Evolutionary conservation across 139 green algal species (phyloP).

Genomic region (Pycnococcus provasolii): DNA sequence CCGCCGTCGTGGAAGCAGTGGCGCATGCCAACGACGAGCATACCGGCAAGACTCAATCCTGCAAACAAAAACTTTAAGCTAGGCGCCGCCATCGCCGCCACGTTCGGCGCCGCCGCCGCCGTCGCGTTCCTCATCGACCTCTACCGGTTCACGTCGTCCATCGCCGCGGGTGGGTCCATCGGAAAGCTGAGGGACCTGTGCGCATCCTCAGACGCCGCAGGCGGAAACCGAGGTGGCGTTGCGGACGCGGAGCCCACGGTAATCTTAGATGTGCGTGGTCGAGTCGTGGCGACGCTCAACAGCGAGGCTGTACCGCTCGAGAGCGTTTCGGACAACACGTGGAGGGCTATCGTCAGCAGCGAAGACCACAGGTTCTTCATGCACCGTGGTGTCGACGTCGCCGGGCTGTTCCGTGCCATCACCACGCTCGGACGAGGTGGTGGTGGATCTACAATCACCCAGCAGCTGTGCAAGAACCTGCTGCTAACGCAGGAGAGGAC

Average conservation of each 20-base stretch:
- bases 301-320: not conserved
- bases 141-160: not conserved
- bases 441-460: constrained; percentile 50
- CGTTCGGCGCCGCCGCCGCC: not conserved
- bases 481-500: constrained; percentile 39
- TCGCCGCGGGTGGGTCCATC: not conserved
- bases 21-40: not conserved
- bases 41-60: not conserved
- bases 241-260: constrained; percentile 23
- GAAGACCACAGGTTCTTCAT: constrained; percentile 50
- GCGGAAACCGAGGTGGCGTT: not conserved
- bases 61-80: not conserved
- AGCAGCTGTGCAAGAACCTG: constrained; percentile 53
- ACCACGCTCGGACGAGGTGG: constrained; percentile 33
- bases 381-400: constrained; percentile 41
- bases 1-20: not conserved
- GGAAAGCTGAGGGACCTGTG: not conserved
- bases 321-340: constrained; percentile 22
- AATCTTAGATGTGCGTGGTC: constrained; percentile 25
- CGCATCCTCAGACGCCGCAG: not conserved
- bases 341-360: constrained; percentile 41
- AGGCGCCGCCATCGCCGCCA: not conserved
- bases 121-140: not conserved
- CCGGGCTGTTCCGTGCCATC: constrained; percentile 35
- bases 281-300: constrained; percentile 27